Conservation (phyloP, 495 filamentous ascomycete species). For the Talaromyces thailandensis region DNA sequence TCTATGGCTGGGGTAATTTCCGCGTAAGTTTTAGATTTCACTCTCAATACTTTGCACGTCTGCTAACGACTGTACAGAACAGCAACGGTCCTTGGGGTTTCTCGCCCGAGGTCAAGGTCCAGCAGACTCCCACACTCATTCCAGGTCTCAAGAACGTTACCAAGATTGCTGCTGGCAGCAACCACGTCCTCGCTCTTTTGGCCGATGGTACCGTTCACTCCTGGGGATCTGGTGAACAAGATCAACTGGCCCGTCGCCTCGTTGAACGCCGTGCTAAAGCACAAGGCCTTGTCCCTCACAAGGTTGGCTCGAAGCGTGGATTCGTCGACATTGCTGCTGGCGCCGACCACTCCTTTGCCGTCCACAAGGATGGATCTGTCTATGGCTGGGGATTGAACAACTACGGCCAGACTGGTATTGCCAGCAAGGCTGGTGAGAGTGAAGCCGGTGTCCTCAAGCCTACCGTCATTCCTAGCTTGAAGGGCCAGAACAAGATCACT, state of each 20-base stretch:
- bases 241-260: slow-evolving; percentile 64
- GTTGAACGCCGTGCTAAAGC: slow-evolving; percentile 52
- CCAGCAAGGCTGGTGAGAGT: slow-evolving; percentile 47
- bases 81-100: slow-evolving; percentile 70
- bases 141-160: slow-evolving; percentile 53
- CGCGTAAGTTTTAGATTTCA: slow-evolving; percentile 31
- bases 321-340: slow-evolving; percentile 50
- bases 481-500: slow-evolving; percentile 32
- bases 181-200: slow-evolving; percentile 65
- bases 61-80: slow-evolving; percentile 25
- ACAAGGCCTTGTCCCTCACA: slow-evolving; percentile 47
- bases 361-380: slow-evolving; percentile 51
- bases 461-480: slow-evolving; percentile 41
- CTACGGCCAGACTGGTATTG: slow-evolving; percentile 61
- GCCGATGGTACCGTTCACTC: slow-evolving; percentile 54
- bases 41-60: neutral
- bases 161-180: slow-evolving; percentile 50
- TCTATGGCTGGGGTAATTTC: slow-evolving; percentile 70
- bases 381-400: slow-evolving; percentile 71
- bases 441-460: slow-evolving; percentile 35
- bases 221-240: slow-evolving; percentile 68
- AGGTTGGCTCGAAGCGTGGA: slow-evolving; percentile 50
- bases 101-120: slow-evolving; percentile 25
- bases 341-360: slow-evolving; percentile 62
- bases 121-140: slow-evolving; percentile 37